Base-by-base conservation (phyloP, 805 yeast genomes). In the Yarrowia porcina region DNA sequence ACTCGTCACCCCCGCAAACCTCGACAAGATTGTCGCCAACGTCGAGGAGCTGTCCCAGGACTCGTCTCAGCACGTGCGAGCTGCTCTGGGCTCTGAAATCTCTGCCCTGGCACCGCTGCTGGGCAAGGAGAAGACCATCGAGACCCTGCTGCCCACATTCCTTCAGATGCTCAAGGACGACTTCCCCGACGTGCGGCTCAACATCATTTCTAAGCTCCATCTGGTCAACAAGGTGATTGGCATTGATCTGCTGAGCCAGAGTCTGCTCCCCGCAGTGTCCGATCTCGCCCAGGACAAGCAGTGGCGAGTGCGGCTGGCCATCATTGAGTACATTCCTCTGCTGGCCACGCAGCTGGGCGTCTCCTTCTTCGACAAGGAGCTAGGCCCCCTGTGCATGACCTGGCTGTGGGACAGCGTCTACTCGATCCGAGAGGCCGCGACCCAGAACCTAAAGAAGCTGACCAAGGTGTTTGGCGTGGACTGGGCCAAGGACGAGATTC, bases 331-430 rank as follows among this genome's bases (percentile, higher is more conserved):
- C 76, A 90, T 92, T 68, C 99, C 99, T 30, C 81, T 93, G 66
- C 80, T 94, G 67, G 97, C 98, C 8, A 88, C 89, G 70, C 98
- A 94, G 76, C 80, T 94, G 65, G 99, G 99, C 28, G 92, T 89
- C 61, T 86, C 90, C 28, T 91, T 93, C 71, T 94, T 94, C 76
- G 94, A 94, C 74, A 89, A 90, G 73, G 96, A 92, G 70, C 80
- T 94, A 67, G 91, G 96, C 66, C 86, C 89, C 56, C 80, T 94
- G 69, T 94, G 97, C 71, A 83, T 94, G 83, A 88, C 92, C n/a
- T 94, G 99, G 98, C 80, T 94, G 67, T 92, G 97, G 97, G 99
- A 94, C 77, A 89, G 92, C 4, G 99, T 94, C 39, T 94, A 84
- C 76, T 92, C 98, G 5, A 92, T 94, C 65, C 86, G 99, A 75